phyloP scores from a whole-genome alignment of 2,329 filamentous ascomycete species.

The Colletotrichum sp. region DNA sequence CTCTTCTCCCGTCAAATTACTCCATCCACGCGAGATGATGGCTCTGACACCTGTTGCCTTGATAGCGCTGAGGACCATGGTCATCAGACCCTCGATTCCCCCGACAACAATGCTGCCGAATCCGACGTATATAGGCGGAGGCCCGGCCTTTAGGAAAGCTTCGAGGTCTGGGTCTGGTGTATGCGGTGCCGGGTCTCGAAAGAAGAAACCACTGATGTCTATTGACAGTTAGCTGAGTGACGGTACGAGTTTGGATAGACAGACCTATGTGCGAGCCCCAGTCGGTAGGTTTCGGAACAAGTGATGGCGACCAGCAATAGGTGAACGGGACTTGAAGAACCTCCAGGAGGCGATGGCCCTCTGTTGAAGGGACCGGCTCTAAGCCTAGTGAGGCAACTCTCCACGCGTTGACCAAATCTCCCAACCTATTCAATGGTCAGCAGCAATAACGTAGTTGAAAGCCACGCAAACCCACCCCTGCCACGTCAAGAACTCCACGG shows the following conservation, averaged over 20 bases:
- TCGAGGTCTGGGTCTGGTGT: slow-evolving; percentile 57
- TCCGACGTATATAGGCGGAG: slow-evolving; percentile 39
- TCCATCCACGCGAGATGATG: slow-evolving; percentile 18
- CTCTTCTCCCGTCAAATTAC: slow-evolving; percentile 1
- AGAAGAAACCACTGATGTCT: slow-evolving; percentile 67
- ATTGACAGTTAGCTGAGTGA: not conserved
- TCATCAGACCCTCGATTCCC: not conserved
- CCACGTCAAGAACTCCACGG: slow-evolving; percentile 80
- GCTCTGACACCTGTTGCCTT: slow-evolving; percentile 6
- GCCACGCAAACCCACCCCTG: slow-evolving; percentile 52
- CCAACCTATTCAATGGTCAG: slow-evolving; percentile 42
- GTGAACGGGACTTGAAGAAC: slow-evolving; percentile 73
- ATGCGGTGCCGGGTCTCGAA: slow-evolving; percentile 61
- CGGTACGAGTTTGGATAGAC: slow-evolving; percentile 33
- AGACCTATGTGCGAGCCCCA: slow-evolving; percentile 65
- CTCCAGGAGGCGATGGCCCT: slow-evolving; percentile 73
- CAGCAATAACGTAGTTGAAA: not conserved
- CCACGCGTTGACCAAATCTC: slow-evolving; percentile 87
- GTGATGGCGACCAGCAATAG: slow-evolving; percentile 76
- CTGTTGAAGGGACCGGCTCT: slow-evolving; percentile 71
- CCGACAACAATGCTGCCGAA: slow-evolving; percentile 14
- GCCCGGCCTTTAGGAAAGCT: slow-evolving; percentile 59
- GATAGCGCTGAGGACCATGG: slow-evolving; percentile 14
- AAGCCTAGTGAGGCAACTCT: slow-evolving; percentile 68
- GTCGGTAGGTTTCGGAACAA: slow-evolving; percentile 69